Percentiles rank a stretch among this genome's conserved stretches.
These are phyloP conservation scores for Acacia acuminata DNA, from an alignment of 306 rosid species.

Conservation along the genomic window DNA sequence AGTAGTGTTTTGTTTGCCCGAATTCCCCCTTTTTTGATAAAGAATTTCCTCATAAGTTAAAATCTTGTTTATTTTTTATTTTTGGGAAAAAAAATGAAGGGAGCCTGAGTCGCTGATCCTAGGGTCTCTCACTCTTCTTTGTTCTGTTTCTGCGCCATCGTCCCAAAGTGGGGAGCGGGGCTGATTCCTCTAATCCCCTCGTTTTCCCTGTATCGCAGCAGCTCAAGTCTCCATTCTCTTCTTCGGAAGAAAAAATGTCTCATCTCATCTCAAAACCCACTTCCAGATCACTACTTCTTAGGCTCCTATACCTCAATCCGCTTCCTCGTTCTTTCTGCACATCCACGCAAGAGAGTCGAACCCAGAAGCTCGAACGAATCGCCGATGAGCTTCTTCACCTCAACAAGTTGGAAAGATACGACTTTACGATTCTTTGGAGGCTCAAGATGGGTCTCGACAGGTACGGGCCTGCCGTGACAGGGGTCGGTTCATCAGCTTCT, in stretches of 20 bases:
- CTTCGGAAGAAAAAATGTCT: not conserved
- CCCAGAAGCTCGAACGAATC: constrained; percentile 38
- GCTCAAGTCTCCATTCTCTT: not conserved
- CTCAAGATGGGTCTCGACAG: constrained; percentile 49
- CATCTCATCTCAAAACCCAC: not conserved
- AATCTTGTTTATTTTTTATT: no score
- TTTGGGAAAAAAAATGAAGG: no score
- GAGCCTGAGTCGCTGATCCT: not conserved
- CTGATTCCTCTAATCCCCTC: not conserved
- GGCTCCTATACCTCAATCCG: constrained; percentile 3
- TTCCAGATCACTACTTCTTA: not conserved
- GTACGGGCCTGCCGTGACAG: constrained; percentile 35
- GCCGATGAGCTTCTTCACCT: constrained; percentile 42
- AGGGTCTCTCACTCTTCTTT: not conserved
- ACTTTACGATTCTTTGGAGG: constrained; percentile 50
- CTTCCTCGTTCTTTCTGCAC: constrained; percentile 27
- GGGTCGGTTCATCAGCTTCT: not conserved
- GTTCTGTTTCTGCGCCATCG: not conserved
- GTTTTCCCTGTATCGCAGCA: not conserved
- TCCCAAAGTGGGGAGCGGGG: not conserved
- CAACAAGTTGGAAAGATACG: constrained; percentile 46
- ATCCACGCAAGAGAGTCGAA: constrained; percentile 10
- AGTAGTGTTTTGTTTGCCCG: no score
- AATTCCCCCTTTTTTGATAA: no score
- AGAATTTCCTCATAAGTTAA: no score